These are phyloP conservation scores for Pseudopyricularia javanii DNA, from an alignment of 2,329 filamentous ascomycete genomes.

Conservation along the genomic window DNA sequence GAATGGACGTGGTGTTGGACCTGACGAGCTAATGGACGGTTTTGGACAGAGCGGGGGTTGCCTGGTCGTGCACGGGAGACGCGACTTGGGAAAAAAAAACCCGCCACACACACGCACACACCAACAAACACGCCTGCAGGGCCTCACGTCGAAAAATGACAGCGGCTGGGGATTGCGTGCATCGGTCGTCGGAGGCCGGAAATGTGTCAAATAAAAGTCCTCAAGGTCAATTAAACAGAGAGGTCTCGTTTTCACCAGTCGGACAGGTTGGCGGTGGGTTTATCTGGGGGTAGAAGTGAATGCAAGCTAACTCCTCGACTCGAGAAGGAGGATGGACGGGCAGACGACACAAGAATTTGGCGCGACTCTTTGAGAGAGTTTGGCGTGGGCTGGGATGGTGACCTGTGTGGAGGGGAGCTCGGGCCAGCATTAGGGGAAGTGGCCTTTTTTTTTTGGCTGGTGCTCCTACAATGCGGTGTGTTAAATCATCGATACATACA, in stretches of 20 bases:
- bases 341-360: neutral
- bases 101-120: neutral
- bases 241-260: neutral
- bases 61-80: neutral
- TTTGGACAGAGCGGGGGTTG: neutral
- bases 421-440: no score
- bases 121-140: neutral
- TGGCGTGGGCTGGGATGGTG: neutral
- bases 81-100: neutral
- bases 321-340: neutral
- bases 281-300: neutral
- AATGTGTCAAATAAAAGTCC: neutral
- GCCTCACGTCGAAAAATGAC: neutral
- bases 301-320: neutral
- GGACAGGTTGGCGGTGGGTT: neutral
- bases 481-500: neutral
- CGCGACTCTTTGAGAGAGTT: constrained; percentile 1
- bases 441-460: neutral
- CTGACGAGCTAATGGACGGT: neutral
- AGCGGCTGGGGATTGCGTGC: neutral
- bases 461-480: neutral
- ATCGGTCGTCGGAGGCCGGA: neutral
- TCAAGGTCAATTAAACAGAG: neutral
- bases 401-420: no score
- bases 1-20: neutral